Evolutionary conservation across 768 basidiomycete species (phyloP), one percentile per base, ranked within the genome.

Genomic region (Gloeostereum incarnatum): DNA sequence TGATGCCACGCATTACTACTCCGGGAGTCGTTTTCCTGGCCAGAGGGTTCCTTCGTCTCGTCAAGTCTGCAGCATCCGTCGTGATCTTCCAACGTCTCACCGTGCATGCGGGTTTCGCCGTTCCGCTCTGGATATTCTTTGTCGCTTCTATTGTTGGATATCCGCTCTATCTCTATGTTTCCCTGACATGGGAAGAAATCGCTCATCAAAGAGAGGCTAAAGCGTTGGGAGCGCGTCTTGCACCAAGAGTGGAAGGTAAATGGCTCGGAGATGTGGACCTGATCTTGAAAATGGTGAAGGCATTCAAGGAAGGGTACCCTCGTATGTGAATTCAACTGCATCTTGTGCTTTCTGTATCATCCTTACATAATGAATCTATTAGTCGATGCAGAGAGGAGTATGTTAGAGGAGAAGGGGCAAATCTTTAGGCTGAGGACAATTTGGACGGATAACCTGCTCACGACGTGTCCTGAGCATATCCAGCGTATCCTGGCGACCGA

Each of bases 401-500:
- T n/a, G n/a, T n/a, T n/a, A n/a, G n/a, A n/a, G n/a, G 42, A 48
- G 21, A 40, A 45, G 7, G 75, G 74, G 1, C 66, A 65, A 5
- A 61, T 65, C n/a, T 49, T 63, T 41, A 72, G 71, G 45, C 27
- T 73, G 37, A 57, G 62, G 4, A 41, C 71, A 13, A 43, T 76
- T 44, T 74, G 66, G 59, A 55, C 59, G 5, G 61, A 71, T 45
- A 24, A 65, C 8, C 41, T 73, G 18, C 57, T 75, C 27, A 78
- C 75, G 2, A 57, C 58, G 0, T 64, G 60, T 16, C 77, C 75
- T 1, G 66, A 73, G 23, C 66, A 78, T 36, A 66, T 78, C 51
- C 77, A 80, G 52, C 48, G 63, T 3, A 71, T 78, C 13, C 54
- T 80, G 2, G 63, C 74, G 0, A 73, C 72, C 0, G 68, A 78